These are phyloP conservation scores for Cicer bijugum DNA, from an alignment of 306 rosid species.

Conservation along the genomic window DNA sequence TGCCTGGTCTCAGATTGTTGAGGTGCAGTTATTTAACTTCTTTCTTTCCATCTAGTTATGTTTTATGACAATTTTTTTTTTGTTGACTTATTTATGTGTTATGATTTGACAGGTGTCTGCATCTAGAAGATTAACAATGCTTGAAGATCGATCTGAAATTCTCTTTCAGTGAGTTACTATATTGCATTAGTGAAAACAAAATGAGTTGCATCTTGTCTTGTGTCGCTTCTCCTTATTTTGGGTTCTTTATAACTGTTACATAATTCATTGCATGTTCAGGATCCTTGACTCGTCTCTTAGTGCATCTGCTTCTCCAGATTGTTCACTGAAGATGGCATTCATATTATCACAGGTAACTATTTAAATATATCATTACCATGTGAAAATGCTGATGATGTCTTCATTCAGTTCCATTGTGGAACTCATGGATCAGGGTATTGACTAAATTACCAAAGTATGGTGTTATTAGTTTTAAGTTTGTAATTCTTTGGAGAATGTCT, in stretches of 20 bases:
- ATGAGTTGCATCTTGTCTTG: not conserved
- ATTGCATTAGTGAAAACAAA: constrained; percentile 30
- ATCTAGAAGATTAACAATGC: constrained; percentile 80
- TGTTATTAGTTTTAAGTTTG: not conserved
- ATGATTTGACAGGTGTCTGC: constrained; percentile 68
- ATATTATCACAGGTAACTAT: constrained; percentile 77
- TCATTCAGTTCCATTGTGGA: constrained; percentile 2
- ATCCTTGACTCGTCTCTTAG: constrained; percentile 80
- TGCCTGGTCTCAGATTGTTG: constrained; percentile 96
- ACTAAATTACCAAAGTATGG: not conserved
- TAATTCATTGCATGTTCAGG: constrained; percentile 54
- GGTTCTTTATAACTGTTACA: constrained; percentile 35
- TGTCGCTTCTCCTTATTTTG: constrained; percentile 25
- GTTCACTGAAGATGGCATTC: constrained; percentile 94
- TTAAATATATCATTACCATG: constrained; percentile 4
- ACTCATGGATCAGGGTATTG: not conserved
- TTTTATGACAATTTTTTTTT: not conserved
- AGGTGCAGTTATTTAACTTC: constrained; percentile 59
- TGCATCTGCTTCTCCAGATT: constrained; percentile 94
- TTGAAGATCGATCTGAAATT: constrained; percentile 83
- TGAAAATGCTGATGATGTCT: constrained; percentile 30
- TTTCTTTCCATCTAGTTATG: constrained; percentile 31
- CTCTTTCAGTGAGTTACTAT: constrained; percentile 76
- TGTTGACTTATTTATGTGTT: constrained; percentile 2
- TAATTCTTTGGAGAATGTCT: not conserved